Percentiles rank a stretch among this genome's conserved stretches.
Conservation (phyloP, 108 stramenopile genomes). For the Epithemia pelagica region DNA sequence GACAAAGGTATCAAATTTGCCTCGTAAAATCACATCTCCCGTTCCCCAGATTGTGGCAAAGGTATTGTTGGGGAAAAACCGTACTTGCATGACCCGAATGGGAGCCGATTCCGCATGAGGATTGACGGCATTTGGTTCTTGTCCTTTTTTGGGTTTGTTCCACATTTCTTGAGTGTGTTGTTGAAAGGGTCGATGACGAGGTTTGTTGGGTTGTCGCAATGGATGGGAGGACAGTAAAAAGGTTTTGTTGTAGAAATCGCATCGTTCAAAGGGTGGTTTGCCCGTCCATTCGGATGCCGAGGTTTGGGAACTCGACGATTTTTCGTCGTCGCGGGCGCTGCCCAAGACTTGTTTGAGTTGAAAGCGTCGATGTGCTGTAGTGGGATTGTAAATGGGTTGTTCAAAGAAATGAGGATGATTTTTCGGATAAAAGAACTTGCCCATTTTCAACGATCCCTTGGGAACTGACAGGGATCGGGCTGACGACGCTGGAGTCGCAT, state of each 20-base stretch:
- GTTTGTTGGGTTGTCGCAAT: conserved; percentile 23
- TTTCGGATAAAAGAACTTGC: conserved; percentile 72
- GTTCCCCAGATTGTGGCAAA: conserved; percentile 65
- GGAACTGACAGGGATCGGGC: conserved; percentile 46
- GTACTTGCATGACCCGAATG: conserved; percentile 50
- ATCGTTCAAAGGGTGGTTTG: conserved; percentile 31
- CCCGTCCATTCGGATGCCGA: conserved; percentile 31
- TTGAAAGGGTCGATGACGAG: conserved; percentile 21
- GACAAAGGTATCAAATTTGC: conserved; percentile 71
- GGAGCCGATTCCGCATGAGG: conserved; percentile 17
- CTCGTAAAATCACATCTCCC: conserved; percentile 58
- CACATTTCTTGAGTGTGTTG: conserved; percentile 30
- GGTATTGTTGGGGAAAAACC: conserved; percentile 70
- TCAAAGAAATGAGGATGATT: conserved; percentile 77
- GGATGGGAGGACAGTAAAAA: conserved; percentile 69
- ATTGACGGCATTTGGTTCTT: conserved; percentile 27
- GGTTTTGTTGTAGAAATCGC: conserved; percentile 57
- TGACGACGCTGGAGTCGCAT: conserved; percentile 3
- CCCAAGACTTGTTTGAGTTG: conserved; percentile 61
- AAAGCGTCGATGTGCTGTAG: background rate
- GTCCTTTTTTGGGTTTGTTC: conserved; percentile 20
- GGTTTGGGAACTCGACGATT: conserved; percentile 38
- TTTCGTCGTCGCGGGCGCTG: background rate
- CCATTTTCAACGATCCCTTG: conserved; percentile 61
- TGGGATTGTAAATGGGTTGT: conserved; percentile 38